Base-by-base conservation (phyloP, 23 red algal genomes). In the Agarophyton chilense region DNA sequence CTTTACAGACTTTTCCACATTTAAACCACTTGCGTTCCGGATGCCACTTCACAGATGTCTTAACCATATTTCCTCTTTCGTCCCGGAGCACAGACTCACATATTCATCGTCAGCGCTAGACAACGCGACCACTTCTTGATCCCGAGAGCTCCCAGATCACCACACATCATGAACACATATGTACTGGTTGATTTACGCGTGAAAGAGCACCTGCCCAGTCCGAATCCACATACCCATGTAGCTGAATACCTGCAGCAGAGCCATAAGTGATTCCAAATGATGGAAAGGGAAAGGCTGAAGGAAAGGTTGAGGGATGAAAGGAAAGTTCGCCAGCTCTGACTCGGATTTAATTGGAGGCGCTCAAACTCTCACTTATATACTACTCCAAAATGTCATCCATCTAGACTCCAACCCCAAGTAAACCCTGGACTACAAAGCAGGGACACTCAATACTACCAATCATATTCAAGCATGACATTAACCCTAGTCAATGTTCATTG, bases 51-150 rank as follows among this genome's bases (percentile, higher is more conserved):
- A 82, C 14, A 82, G 0, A 39, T 1, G 47, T 24, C 52, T 60
- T 50, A 63, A 52, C 78, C 52, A 82, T 29, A 82, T 82, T 19
- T 9, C 52, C 29, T 82, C 78, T 63, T 63, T 64, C 8, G 52
- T 41, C 13, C 52, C 78, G 40, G 28, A 62, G 26, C 78, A 63
- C 21, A 82, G 56, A 82, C 52, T 82, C 52, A 82, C 56, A 63
- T 82, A 82, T 1, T 86, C 82, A 52, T 61, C 82, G 14, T 86
- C 82, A 41, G 80, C 80, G 0, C 56, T 70, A 18, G 80, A 84
- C 53, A 84, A 55, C 12, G 80, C 10, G 38, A 86, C 82, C 12
- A 35, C 64, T 54, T 86, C 64, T 35, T 86, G 82, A 19, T 86
- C 33, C 24, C 82, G 82, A 6, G 61, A 72, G 62, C 64, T 54